phyloP scores from a whole-genome alignment of 225 moss, liverwort and hornwort genomes.

The Sphagnum tenellum region DNA sequence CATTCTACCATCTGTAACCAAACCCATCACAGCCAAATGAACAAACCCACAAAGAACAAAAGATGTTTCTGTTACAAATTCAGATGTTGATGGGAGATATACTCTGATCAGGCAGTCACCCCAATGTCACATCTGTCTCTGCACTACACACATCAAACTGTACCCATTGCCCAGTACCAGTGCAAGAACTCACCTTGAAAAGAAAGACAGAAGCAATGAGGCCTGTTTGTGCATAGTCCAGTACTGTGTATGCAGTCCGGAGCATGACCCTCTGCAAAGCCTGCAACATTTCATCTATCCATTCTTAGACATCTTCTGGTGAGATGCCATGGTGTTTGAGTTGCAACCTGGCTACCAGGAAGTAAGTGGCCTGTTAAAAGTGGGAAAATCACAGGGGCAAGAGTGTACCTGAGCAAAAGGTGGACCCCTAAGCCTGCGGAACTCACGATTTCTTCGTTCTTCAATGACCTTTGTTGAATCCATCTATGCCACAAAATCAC shows the following conservation, averaged over 20 bases:
- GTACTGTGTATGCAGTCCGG: constrained; percentile 61
- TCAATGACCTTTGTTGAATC: constrained; percentile 67
- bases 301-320: too few relatives aligned
- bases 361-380: too few relatives aligned
- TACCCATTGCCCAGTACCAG: neutral
- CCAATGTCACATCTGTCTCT: too few relatives aligned
- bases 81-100: too few relatives aligned
- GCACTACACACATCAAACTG: too few relatives aligned
- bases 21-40: neutral
- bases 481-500: constrained; percentile 40
- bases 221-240: constrained; percentile 94
- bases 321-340: too few relatives aligned
- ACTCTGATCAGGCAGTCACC: too few relatives aligned
- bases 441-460: constrained; percentile 69
- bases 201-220: constrained; percentile 93
- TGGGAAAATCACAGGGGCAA: too few relatives aligned
- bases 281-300: constrained; percentile 18
- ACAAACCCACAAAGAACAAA: neutral
- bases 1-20: constrained; percentile 89
- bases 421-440: constrained; percentile 80
- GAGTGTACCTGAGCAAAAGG: constrained; percentile 45
- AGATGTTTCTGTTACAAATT: too few relatives aligned
- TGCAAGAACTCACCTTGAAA: constrained; percentile 61
- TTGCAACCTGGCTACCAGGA: too few relatives aligned
- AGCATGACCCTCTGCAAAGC: constrained; percentile 74